Evolutionary conservation across 192 early-diverging fungal genomes (phyloP).

Genomic region (Gonapodya sp.): DNA sequence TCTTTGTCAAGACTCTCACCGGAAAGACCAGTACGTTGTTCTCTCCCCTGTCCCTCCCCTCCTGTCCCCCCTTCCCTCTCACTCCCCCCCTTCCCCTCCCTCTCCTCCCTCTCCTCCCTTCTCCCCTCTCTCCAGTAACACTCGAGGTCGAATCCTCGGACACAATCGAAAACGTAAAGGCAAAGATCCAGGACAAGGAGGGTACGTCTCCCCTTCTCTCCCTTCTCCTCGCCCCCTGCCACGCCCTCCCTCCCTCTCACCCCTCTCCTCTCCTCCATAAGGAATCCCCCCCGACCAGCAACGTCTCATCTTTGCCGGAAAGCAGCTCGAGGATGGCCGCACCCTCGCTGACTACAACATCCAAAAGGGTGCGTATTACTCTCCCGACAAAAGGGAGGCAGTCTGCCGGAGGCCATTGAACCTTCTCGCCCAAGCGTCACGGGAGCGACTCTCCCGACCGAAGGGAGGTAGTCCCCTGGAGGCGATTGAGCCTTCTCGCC

Average conservation of each 20-base stretch:
- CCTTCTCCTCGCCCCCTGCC: not conserved
- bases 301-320: slow-evolving; percentile 98
- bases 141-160: slow-evolving; percentile 66
- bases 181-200: slow-evolving; percentile 97
- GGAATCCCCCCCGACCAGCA: slow-evolving; percentile 99
- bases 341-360: slow-evolving; percentile 99
- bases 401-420: too few species aligned
- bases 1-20: slow-evolving; percentile 80
- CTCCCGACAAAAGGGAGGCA: too few species aligned
- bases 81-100: not conserved
- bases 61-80: not conserved
- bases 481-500: too few species aligned
- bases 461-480: too few species aligned
- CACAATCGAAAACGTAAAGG: slow-evolving; percentile 73
- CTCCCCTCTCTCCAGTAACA: not conserved
- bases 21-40: slow-evolving; percentile 62
- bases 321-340: slow-evolving; percentile 99
- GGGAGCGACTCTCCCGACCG: too few species aligned
- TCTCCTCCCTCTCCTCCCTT: not conserved
- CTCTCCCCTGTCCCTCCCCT: slow-evolving; percentile 28
- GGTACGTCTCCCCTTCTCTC: slow-evolving; percentile 27
- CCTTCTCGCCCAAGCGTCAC: too few species aligned
- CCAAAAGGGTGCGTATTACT: slow-evolving; percentile 74
- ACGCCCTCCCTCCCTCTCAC: not conserved
- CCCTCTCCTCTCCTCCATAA: slow-evolving; percentile 13